Conservation (phyloP, 2,329 filamentous ascomycete genomes). For the Colletotrichum sp. region DNA sequence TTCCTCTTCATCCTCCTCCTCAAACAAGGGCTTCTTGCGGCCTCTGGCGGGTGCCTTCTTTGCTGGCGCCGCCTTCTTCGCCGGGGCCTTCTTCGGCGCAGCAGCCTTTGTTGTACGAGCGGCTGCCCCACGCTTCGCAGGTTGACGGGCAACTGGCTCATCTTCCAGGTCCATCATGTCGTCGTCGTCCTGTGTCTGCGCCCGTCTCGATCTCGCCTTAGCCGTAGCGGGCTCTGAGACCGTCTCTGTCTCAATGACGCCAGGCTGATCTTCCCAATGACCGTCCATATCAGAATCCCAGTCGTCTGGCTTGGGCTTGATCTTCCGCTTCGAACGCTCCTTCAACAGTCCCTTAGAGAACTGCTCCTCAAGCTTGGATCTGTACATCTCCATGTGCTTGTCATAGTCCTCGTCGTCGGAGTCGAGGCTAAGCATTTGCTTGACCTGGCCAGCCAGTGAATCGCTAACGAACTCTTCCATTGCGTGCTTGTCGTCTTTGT, state of each 20-base stretch:
- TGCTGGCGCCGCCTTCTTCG: conserved; percentile 47
- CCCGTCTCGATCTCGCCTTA: conserved; percentile 22
- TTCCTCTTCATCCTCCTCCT: conserved; percentile 44
- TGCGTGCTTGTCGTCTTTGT: conserved; percentile 93
- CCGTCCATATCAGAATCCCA: conserved; percentile 95
- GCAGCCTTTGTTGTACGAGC: conserved; percentile 34
- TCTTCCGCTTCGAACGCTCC: conserved; percentile 48
- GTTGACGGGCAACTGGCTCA: conserved; percentile 38
- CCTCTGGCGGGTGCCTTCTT: conserved; percentile 32
- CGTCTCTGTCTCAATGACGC: conserved; percentile 60
- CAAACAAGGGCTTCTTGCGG: conserved; percentile 44
- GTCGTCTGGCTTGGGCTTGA: conserved; percentile 76
- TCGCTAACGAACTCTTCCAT: conserved; percentile 83
- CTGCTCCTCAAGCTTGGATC: conserved; percentile 71
- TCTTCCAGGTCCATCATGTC: conserved; percentile 47
- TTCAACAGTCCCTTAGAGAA: conserved; percentile 71
- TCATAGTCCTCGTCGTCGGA: conserved; percentile 73
- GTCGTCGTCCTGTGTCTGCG: conserved; percentile 43
- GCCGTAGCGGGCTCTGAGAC: conserved; percentile 29
- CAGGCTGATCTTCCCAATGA: conserved; percentile 81
- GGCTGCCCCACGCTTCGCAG: conserved; percentile 31
- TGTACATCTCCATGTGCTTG: conserved; percentile 75
- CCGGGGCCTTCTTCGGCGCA: conserved; percentile 39
- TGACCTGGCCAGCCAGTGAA: conserved; percentile 72
- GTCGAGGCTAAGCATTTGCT: conserved; percentile 70